Percentiles rank a stretch among this genome's conserved stretches.
phyloP scores from a whole-genome alignment of 805 yeast species.

The Saccharomycopsis olivae region DNA sequence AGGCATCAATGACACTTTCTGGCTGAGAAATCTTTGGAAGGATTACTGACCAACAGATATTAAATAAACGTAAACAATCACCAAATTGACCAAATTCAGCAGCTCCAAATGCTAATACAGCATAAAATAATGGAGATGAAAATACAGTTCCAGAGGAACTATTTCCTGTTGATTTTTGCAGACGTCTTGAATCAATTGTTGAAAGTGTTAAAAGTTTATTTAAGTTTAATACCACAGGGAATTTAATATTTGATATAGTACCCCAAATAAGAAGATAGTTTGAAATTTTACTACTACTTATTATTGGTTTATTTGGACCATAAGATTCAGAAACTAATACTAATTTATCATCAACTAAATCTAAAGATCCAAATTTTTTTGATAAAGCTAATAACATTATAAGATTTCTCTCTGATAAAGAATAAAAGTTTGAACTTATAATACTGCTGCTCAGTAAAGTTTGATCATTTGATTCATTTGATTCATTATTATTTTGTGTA shows the following conservation, averaged over 20 bases:
- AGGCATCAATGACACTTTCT: conserved; percentile 33
- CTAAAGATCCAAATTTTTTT: conserved; percentile 16
- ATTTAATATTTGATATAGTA: conserved; percentile 18
- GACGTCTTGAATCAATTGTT: not conserved
- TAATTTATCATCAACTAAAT: conserved; percentile 8
- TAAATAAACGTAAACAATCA: conserved; percentile 30
- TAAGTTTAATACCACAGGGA: conserved; percentile 18
- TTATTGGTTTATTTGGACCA: conserved; percentile 6
- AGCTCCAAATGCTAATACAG: conserved; percentile 37
- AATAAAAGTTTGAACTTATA: conserved; percentile 17
- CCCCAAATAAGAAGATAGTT: conserved; percentile 19
- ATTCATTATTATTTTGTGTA: not conserved
- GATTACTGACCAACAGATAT: conserved; percentile 33
- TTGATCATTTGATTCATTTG: not conserved
- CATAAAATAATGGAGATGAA: conserved; percentile 32
- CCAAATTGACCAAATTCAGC: conserved; percentile 26
- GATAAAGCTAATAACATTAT: conserved; percentile 16
- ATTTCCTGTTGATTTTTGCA: not conserved
- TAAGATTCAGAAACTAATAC: not conserved
- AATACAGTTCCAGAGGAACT: conserved; percentile 5
- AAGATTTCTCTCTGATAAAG: conserved; percentile 18
- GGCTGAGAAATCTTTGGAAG: conserved; percentile 24
- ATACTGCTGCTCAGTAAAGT: conserved; percentile 9
- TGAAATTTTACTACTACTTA: conserved; percentile 12
- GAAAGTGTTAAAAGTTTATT: conserved; percentile 16